Base-by-base conservation (phyloP, 306 rosid genomes). In the Trifolium subterraneum region DNA sequence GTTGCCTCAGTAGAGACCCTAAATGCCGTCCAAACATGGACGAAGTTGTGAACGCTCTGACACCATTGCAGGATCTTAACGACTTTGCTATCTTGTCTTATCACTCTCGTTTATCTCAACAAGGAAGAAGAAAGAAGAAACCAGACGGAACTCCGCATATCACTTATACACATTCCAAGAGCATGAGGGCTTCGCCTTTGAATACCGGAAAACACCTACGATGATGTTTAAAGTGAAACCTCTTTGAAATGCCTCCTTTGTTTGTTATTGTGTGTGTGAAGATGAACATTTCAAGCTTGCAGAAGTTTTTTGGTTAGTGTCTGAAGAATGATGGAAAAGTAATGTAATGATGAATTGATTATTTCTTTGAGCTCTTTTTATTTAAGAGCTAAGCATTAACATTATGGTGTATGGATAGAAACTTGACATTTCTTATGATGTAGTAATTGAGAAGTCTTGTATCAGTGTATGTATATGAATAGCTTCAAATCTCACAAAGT, bases 21-120 rank as follows among this genome's bases (percentile, higher is more conserved):
- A 93, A 93, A 77, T 78, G 86, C 64, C 96, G 96, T 16, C 96
- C 97, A 52, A 87, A 80, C 78, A 93, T 93, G 98, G 98, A 93
- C 55, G 94, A 91, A 84, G 90, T 93, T 38, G 96, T 88, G 84
- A 91, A 80, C 85, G 84, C 88, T 76, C 77, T 93, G 54, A 91
- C 86, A 71, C 94, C 96, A 25, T 76, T 91, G 79, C 98, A 89
- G 73, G 94, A 84, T 79, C 94, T 93, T 68, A 89, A 84, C 16
- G 98, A 93, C 82, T 86, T 91, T 3, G 98, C 97, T 8, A 89
- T 93, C 66, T 74, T 89, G 69, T 84, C 92, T 0, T 86, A 86
- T 74, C 90, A 93, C 81, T 77, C 97, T 36, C 98, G 92, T 14
- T 71, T 84, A 56, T 86, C 97, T 54, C 91, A 88, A 52, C 98